Evolutionary conservation across 2,329 filamentous ascomycete genomes (phyloP).

Genomic region (Trichoderma cornu-damae): DNA sequence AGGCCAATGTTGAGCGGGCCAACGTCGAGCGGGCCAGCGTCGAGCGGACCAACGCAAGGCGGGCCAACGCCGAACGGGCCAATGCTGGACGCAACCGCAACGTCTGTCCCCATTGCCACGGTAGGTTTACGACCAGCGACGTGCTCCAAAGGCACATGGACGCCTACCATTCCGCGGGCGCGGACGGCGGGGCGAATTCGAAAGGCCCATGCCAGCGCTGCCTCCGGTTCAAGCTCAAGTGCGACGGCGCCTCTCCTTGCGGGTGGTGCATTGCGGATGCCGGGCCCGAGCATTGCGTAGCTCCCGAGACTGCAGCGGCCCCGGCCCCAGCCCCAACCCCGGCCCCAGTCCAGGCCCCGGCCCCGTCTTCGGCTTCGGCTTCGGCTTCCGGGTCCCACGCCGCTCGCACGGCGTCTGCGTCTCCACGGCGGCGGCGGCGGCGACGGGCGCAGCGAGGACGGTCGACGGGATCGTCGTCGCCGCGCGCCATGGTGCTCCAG

Average conservation of each 20-base stretch:
- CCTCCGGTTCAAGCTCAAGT: slow-evolving; percentile 27
- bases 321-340: too few relatives aligned
- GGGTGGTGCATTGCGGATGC: slow-evolving; percentile 18
- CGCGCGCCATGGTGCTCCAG: too few relatives aligned
- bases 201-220: slow-evolving; percentile 30
- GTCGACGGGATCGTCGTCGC: too few relatives aligned
- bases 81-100: not conserved
- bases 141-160: slow-evolving; percentile 21
- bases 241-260: slow-evolving; percentile 26
- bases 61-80: too few relatives aligned
- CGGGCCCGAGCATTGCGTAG: not conserved
- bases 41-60: too few relatives aligned
- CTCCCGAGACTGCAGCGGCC: not conserved
- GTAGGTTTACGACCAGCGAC: slow-evolving; percentile 25
- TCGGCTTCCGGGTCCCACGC: too few relatives aligned
- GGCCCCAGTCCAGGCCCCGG: too few relatives aligned
- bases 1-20: slow-evolving; percentile 23
- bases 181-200: too few relatives aligned
- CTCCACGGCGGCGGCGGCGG: too few relatives aligned
- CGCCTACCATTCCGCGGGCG: slow-evolving; percentile 26
- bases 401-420: too few relatives aligned
- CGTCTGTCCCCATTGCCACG: slow-evolving; percentile 24
- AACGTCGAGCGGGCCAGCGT: not conserved
- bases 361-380: too few relatives aligned
- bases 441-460: too few relatives aligned